These are phyloP conservation scores for Phytophthora meadii DNA, from an alignment of 352 stramenopile genomes.

Conservation along the genomic window DNA sequence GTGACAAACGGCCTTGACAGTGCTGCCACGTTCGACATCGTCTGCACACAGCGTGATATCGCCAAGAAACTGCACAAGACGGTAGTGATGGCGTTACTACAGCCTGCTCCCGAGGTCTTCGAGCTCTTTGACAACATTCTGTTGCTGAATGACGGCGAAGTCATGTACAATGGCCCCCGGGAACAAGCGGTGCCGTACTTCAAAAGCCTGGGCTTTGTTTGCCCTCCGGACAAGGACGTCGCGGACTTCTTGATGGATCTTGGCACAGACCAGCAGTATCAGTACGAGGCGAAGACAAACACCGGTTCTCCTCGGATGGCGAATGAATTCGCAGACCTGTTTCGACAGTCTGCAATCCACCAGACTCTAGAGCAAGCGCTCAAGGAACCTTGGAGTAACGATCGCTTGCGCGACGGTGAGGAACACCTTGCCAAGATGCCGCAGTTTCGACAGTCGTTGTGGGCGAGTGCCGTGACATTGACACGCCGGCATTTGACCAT, in stretches of 20 bases:
- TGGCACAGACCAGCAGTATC: constrained; percentile 34
- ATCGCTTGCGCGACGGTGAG: constrained; percentile 15
- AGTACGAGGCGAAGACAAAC: constrained; percentile 29
- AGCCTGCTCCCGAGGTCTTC: constrained; percentile 92
- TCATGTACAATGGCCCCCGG: constrained; percentile 52
- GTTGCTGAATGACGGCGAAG: constrained; percentile 56
- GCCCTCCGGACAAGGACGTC: constrained; percentile 31
- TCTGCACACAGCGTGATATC: constrained; percentile 43
- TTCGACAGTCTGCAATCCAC: constrained; percentile 35
- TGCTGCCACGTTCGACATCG: constrained; percentile 89
- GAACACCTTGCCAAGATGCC: constrained; percentile 61
- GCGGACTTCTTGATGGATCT: constrained; percentile 53
- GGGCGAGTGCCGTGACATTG: constrained; percentile 44
- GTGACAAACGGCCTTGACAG: constrained; percentile 91
- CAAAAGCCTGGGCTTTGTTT: constrained; percentile 53
- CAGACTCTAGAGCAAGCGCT: constrained; percentile 66
- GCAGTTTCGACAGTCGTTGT: constrained; percentile 51
- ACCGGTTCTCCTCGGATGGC: constrained; percentile 16
- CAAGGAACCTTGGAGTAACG: constrained; percentile 22
- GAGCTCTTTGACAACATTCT: constrained; percentile 90
- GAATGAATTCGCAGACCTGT: constrained; percentile 21
- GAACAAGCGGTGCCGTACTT: constrained; percentile 47
- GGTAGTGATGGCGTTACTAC: constrained; percentile 71
- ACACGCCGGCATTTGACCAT: constrained; percentile 53
- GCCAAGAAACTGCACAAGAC: constrained; percentile 51